Evolutionary conservation across 2,329 filamentous ascomycete genomes (phyloP).

Genomic region (Ceratocystis diversiconidia): DNA sequence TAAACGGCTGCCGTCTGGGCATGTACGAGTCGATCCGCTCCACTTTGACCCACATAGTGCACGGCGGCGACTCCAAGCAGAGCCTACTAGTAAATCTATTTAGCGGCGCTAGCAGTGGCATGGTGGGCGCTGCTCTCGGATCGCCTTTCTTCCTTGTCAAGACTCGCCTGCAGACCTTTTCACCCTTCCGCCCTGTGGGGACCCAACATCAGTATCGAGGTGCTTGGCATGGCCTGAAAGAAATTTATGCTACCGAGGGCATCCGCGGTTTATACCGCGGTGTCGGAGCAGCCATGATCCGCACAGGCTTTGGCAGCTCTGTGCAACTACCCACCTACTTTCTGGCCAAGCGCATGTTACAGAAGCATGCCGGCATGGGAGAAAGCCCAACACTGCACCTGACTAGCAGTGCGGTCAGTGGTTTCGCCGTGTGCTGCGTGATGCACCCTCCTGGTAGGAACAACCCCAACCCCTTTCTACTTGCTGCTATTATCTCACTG

Average conservation of each 20-base stretch:
- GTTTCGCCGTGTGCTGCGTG: constrained; percentile 90
- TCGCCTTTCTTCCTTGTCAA: constrained; percentile 98
- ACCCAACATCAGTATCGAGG: constrained; percentile 92
- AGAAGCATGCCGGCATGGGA: constrained; percentile 72
- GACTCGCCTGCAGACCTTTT: constrained; percentile 87
- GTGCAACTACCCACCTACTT: constrained; percentile 97
- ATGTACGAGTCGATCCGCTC: constrained; percentile 94
- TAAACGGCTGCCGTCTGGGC: constrained; percentile 90
- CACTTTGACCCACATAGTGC: constrained; percentile 52
- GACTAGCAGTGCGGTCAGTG: constrained; percentile 73
- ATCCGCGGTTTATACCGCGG: constrained; percentile 74
- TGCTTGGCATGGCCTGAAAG: constrained; percentile 64
- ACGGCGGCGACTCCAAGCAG: constrained; percentile 60
- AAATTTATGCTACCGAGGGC: constrained; percentile 69
- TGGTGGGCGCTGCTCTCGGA: constrained; percentile 82
- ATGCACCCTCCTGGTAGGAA: constrained; percentile 86
- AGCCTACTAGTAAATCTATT: constrained; percentile 87
- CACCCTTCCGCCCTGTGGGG: constrained; percentile 80
- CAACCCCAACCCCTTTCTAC: background rate
- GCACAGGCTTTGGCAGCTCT: constrained; percentile 88
- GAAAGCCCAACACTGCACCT: constrained; percentile 84
- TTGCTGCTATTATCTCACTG: background rate
- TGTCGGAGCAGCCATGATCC: constrained; percentile 83
- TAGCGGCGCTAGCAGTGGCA: constrained; percentile 73
- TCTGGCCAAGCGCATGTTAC: constrained; percentile 78